Evolutionary conservation across 2,329 filamentous ascomycete species (phyloP), one percentile per base, ranked within the genome.

Genomic region (Penicillium sp.): DNA sequence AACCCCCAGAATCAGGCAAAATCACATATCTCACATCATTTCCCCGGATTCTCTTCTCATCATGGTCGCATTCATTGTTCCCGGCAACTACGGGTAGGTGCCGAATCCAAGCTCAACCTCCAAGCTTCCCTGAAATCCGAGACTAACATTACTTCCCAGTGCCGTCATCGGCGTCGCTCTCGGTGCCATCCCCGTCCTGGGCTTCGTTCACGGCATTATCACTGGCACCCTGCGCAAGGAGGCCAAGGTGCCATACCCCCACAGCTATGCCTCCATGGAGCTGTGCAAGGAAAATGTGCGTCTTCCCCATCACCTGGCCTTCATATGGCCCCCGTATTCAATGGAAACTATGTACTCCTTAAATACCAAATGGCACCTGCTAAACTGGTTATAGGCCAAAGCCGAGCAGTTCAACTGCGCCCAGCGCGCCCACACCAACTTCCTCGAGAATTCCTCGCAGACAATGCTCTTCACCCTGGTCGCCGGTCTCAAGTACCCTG

Each of bases 401-500:
- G 77, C 78, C 31, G 70, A 80, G 56, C 66, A 76, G 54, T 81
- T 80, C 71, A 80, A 81, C 67, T 79, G 78, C 73, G 82, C 81
- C 24, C 81, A 84, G 64, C 76, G 82, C 61, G 78, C 81, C 18
- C 82, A 85, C 74, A 75, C 76, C 66, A 86, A 87, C 72, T 85
- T 80, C 72, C 72, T 82, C 62, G 85, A 87, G 73, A 84, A 85
- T 70, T 77, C 82, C 59, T 65, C 79, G 2, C 76, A 78, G 53
- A 78, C 79, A 5, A 76, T 84, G 44, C 72, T 79, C 26, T 76
- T 76, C 46, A 75, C 82, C 65, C 72, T 86, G 18, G 75, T 85
- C 52, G 76, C 79, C 0, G 84, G 84, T 2, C 62, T 86, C 52
- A 74, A 74, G 58, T 84, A 80, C 68, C 84, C 84, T 0, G 65